Evolutionary conservation across 2,329 filamentous ascomycete species (phyloP), one percentile per base, ranked within the genome.

Genomic region (Fusarium albidum): DNA sequence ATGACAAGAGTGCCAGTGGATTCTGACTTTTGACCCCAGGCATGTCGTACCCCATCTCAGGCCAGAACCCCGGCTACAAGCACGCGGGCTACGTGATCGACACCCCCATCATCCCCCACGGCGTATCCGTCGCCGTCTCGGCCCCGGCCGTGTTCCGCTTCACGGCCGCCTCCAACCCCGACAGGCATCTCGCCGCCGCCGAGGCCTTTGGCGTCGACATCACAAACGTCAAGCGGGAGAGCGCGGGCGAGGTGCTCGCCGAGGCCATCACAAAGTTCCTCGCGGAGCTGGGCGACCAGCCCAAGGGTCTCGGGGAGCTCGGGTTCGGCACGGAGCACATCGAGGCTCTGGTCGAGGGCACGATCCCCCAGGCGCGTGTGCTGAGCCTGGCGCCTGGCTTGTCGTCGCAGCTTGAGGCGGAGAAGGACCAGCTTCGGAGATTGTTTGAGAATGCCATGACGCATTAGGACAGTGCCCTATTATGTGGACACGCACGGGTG

Each of bases 11-110:
- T n/a, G n/a, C n/a, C n/a, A n/a, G n/a, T n/a, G n/a, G n/a, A n/a
- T n/a, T n/a, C n/a, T n/a, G n/a, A n/a, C n/a, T n/a, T n/a, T 41
- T 14, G 41, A 48, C 18, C 27, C 12, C 52, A 86, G 84, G 94
- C 71, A 98, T 99, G 94, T 96, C 91, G 18, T 99, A 99, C 70
- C 95, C 95, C 14, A 96, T 99, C 69, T 96, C 92, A 1, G 91
- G 92, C 26, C 93, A 97, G 71, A 99, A 99, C 71, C 91, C 91
- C 14, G 74, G 89, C 6, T 98, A 98, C 76, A 87, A 86, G 67
- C 95, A 99, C 71, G 74, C 82, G 0, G 95, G 95, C n/a, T 99
- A 99, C 73, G 79, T 88, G 3, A 86, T 96, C 8, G 75, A 84
- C 21, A 72, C 82, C 26, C 86, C 90, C 9, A 89, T 99, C 66